These are phyloP conservation scores for Backusella psychrophila DNA, from an alignment of 192 early-diverging fungal species.

Conservation along the genomic window DNA sequence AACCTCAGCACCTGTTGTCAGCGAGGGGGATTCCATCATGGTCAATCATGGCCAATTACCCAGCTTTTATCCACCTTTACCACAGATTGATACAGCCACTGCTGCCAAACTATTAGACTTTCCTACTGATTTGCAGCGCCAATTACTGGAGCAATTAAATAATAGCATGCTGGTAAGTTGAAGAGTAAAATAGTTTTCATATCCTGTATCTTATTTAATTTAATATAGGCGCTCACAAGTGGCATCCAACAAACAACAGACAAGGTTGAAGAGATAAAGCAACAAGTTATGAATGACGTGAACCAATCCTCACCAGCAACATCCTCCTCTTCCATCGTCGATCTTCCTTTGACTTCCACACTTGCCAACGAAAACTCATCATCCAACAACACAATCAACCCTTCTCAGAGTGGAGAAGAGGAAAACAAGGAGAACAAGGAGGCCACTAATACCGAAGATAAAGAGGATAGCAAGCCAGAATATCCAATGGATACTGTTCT, in stretches of 20 bases:
- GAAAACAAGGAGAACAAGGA: background rate
- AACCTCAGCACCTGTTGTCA: background rate
- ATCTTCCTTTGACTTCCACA: background rate
- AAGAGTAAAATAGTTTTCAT: background rate
- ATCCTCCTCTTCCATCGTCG: constrained; percentile 12
- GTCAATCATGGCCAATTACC: background rate
- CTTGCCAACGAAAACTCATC: constrained; percentile 9
- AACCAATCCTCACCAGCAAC: background rate
- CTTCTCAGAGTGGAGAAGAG: background rate
- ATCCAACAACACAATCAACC: constrained; percentile 14
- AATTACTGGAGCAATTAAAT: constrained; percentile 29
- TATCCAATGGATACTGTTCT: constrained; percentile 49
- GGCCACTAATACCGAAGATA: background rate
- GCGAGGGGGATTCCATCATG: background rate
- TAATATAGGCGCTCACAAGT: constrained; percentile 7
- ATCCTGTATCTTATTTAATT: background rate
- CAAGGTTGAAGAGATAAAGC: background rate
- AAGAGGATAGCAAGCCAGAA: constrained; percentile 27
- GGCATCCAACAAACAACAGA: constrained; percentile 5
- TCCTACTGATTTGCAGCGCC: constrained; percentile 24
- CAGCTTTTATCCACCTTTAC: constrained; percentile 14
- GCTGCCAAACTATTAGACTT: constrained; percentile 25
- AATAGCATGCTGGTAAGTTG: constrained; percentile 23
- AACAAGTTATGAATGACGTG: background rate
- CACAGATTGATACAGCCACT: constrained; percentile 16